Conservation (phyloP, 169 alveolate genomes). For the Eimeria sp. region DNA sequence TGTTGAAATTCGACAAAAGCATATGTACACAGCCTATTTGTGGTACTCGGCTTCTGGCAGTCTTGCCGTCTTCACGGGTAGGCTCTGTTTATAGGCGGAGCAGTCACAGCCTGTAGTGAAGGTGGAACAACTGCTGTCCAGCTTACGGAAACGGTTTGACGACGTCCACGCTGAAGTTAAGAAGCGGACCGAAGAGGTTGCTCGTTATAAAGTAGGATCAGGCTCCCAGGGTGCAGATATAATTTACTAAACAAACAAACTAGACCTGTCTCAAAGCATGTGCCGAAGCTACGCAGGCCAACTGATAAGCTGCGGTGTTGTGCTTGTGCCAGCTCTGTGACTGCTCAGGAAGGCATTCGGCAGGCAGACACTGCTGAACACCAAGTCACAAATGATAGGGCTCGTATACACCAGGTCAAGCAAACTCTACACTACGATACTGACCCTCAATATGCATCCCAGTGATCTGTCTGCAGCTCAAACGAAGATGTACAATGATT, state of each 20-base stretch:
- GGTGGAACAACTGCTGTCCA: slow-evolving; percentile 76
- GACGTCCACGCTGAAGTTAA: slow-evolving; percentile 80
- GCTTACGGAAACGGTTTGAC: slow-evolving; percentile 80
- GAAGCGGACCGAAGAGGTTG: slow-evolving; percentile 68
- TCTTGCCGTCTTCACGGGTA: not conserved
- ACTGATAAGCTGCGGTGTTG: not conserved
- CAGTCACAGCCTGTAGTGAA: slow-evolving; percentile 53
- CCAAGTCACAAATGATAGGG: slow-evolving; percentile 68
- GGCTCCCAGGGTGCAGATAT: not conserved
- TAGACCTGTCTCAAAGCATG: not conserved
- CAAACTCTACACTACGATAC: not conserved
- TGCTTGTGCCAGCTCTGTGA: not conserved
- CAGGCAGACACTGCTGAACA: slow-evolving; percentile 83
- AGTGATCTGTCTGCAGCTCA: not conserved
- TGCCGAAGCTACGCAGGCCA: not conserved
- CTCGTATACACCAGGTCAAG: slow-evolving; percentile 74
- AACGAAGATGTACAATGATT: not conserved
- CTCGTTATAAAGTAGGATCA: slow-evolving; percentile 60
- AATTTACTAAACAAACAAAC: not conserved
- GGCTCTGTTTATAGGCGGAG: slow-evolving; percentile 49
- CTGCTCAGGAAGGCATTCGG: slow-evolving; percentile 81
- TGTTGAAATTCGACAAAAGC: not conserved
- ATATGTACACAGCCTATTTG: not conserved
- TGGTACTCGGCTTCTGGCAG: not conserved
- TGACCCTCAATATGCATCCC: not conserved